These are phyloP conservation scores for Termitomyces sp. DNA, from an alignment of 768 basidiomycete genomes.

Conservation along the genomic window DNA sequence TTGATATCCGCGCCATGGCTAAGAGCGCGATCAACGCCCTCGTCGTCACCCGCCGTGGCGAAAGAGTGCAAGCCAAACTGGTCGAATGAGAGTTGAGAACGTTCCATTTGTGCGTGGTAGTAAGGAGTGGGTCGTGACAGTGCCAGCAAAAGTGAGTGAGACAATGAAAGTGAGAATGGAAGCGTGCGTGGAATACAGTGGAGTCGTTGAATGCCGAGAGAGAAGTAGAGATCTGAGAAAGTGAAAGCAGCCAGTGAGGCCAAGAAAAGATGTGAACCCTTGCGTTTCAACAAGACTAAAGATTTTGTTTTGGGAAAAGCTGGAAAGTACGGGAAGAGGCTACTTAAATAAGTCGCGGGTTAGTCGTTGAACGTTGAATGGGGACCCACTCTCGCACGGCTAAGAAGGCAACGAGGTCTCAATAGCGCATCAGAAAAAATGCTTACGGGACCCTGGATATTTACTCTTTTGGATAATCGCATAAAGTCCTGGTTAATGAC, in stretches of 20 bases:
- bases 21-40: conserved; percentile 53
- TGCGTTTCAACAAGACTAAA: background rate
- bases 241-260: conserved; percentile 12
- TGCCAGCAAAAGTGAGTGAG: conserved; percentile 12
- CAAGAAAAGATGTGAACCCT: conserved; percentile 10
- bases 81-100: conserved; percentile 30
- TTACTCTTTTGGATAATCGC: conserved; percentile 20
- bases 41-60: conserved; percentile 55
- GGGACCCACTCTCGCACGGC: conserved; percentile 10
- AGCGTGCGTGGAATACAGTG: conserved; percentile 13
- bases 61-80: conserved; percentile 50
- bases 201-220: conserved; percentile 5
- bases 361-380: conserved; percentile 14
- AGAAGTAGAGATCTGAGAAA: conserved; percentile 10
- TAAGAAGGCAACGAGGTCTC: conserved; percentile 18
- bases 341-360: conserved; percentile 21
- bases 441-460: conserved; percentile 21
- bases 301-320: conserved; percentile 14
- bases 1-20: conserved; percentile 68
- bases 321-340: conserved; percentile 3
- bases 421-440: conserved; percentile 22
- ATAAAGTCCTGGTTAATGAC: conserved; percentile 20
- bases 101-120: conserved; percentile 20
- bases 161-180: conserved; percentile 10
- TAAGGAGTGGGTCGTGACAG: conserved; percentile 12